Percentiles rank a stretch among this genome's conserved stretches.
These are phyloP conservation scores for Rhizomucor pusillus DNA, from an alignment of 371 early-diverging fungal genomes.

Conservation along the genomic window DNA sequence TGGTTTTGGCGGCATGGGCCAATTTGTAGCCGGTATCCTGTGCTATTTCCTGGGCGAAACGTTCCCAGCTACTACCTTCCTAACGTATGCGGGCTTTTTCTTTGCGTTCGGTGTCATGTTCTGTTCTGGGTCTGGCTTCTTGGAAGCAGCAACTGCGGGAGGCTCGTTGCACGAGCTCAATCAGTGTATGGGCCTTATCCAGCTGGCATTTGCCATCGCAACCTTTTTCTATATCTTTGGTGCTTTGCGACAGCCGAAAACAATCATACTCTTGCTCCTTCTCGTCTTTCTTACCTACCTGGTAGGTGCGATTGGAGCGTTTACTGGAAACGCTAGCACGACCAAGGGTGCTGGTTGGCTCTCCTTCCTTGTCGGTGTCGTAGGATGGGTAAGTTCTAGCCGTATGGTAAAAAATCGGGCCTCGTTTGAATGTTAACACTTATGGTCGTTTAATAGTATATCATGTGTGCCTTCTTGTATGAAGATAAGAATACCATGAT, in stretches of 20 bases:
- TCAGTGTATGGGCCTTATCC: constrained; percentile 27
- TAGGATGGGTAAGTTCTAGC: too few relatives aligned
- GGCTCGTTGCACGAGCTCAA: constrained; percentile 20
- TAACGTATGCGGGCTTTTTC: constrained; percentile 40
- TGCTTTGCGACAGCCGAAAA: constrained; percentile 32
- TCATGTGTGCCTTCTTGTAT: too few relatives aligned
- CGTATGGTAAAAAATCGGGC: too few relatives aligned
- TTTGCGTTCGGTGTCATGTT: constrained; percentile 41
- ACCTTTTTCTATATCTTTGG: constrained; percentile 36
- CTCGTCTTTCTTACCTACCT: constrained; percentile 41
- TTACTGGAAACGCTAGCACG: constrained; percentile 12
- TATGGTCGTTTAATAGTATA: too few relatives aligned
- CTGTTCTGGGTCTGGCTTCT: constrained; percentile 29
- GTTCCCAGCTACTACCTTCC: constrained; percentile 36
- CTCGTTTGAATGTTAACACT: too few relatives aligned
- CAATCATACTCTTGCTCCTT: constrained; percentile 29
- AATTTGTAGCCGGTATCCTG: constrained; percentile 32
- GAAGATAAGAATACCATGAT: too few relatives aligned
- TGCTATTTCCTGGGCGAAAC: constrained; percentile 33
- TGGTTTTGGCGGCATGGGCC: constrained; percentile 37
- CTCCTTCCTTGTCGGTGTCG: constrained; percentile 14
- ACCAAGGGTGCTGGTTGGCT: constrained; percentile 34
- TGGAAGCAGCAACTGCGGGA: constrained; percentile 13
- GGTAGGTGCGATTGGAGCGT: constrained; percentile 28
- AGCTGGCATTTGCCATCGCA: constrained; percentile 31